Evolutionary conservation across 2,329 filamentous ascomycete species (phyloP), one percentile per base, ranked within the genome.

Genomic region (Claviceps africana): DNA sequence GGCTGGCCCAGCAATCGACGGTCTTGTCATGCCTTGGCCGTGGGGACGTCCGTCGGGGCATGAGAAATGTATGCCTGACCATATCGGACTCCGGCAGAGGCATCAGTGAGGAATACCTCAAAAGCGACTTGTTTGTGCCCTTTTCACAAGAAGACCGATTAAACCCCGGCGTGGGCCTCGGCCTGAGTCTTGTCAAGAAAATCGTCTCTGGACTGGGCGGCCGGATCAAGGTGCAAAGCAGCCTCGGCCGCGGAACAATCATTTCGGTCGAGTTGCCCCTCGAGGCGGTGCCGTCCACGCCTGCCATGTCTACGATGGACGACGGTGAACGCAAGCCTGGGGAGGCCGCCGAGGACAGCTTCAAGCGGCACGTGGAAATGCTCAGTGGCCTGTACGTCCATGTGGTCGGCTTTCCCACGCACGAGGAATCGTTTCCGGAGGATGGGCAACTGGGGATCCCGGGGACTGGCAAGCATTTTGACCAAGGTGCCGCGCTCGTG

Each of bases 71-170:
- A 2, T 60, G 57, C 0, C 59, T 82, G 4, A 75, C 70, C 0
- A 75, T 87, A 1, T 69, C 71, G 0, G 83, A 87, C 57, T 82
- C 83, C 0, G 84, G 83, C 1, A 73, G 73, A 45, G 84, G 83
- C 1, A 87, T 87, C 37, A 75, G 74, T 0, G 69, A 76, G 6
- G 77, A 84, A 11, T 87, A 79, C 56, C 65, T 85, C 15, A 70
- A 75, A 19, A 74, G 78, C 7, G 72, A 74, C 17, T 63, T 86
- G 0, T 87, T 82, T 60, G 78, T 74, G 0, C 79, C 82, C 0
- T 86, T 86, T 55, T 65, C 72, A 0, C 83, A 87, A 55, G 83
- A 86, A 58, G 74, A 85, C 47, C 65, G 70, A 0, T 62, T 86
- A 1, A 70, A 75, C 0, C 73, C 77, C 0, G 83, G 83, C 0